Evolutionary conservation across 441 rosid species (phyloP).

Genomic region (Iberis amara): DNA sequence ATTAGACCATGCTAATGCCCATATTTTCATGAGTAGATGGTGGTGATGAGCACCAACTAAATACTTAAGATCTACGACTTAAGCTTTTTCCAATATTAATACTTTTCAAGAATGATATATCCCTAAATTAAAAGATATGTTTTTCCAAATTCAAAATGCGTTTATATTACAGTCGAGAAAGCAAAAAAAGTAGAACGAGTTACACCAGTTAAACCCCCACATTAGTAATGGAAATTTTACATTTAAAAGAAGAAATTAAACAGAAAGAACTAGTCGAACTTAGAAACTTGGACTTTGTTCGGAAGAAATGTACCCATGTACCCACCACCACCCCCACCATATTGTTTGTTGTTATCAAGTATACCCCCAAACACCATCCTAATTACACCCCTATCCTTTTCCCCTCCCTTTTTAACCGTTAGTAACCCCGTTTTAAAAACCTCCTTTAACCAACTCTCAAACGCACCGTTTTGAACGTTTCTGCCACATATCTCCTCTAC

Average conservation of each 20-base stretch:
- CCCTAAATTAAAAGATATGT: too few species aligned
- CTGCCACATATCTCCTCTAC: slow-evolving; percentile 37
- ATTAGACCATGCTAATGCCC: too few species aligned
- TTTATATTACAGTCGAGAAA: slow-evolving; percentile 26
- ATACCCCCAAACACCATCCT: slow-evolving; percentile 57
- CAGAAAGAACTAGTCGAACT: slow-evolving; percentile 35
- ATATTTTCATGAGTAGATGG: too few species aligned
- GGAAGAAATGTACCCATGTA: slow-evolving; percentile 75
- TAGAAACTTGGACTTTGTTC: slow-evolving; percentile 57
- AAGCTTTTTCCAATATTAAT: too few species aligned
- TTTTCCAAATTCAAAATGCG: neutral
- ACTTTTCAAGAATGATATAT: too few species aligned
- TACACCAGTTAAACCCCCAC: slow-evolving; percentile 37
- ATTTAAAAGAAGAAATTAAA: slow-evolving; percentile 14
- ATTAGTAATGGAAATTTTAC: slow-evolving; percentile 46
- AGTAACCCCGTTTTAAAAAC: slow-evolving; percentile 54
- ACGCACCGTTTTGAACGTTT: slow-evolving; percentile 38
- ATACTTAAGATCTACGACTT: too few species aligned
- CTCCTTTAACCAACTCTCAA: slow-evolving; percentile 70
- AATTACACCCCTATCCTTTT: slow-evolving; percentile 54
- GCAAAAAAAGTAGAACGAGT: slow-evolving; percentile 6
- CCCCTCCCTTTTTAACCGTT: slow-evolving; percentile 47
- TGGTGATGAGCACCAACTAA: too few species aligned
- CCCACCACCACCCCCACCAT: slow-evolving; percentile 44
- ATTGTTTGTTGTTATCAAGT: slow-evolving; percentile 36